These are phyloP conservation scores for Croton laevigatus DNA, from an alignment of 441 rosid genomes.

Conservation along the genomic window DNA sequence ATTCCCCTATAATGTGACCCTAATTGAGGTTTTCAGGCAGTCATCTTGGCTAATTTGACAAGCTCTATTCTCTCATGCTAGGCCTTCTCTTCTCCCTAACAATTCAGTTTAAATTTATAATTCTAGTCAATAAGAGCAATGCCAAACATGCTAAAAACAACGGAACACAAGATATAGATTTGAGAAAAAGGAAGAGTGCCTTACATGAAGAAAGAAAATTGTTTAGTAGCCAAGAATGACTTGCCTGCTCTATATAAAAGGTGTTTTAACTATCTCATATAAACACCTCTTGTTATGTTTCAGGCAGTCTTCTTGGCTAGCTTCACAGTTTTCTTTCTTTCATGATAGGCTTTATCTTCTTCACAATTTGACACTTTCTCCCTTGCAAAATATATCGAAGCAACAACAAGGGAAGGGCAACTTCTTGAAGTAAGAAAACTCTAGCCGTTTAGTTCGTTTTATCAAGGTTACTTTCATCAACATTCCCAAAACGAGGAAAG, in stretches of 20 bases:
- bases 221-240: constrained; percentile 30
- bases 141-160: too few species aligned
- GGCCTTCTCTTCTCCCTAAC: background rate
- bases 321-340: constrained; percentile 14
- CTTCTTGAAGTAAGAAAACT: too few species aligned
- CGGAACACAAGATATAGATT: background rate
- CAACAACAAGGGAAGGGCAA: too few species aligned
- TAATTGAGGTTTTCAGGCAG: constrained; percentile 14
- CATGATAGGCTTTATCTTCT: background rate
- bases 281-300: background rate
- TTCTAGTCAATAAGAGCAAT: too few species aligned
- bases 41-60: constrained; percentile 20
- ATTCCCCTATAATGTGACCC: background rate
- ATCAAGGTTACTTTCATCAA: too few species aligned
- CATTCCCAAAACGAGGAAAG: too few species aligned
- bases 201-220: constrained; percentile 19
- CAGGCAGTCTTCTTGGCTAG: constrained; percentile 24
- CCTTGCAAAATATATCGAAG: too few species aligned
- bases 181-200: constrained; percentile 1
- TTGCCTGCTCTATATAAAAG: constrained; percentile 13
- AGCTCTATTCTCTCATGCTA: constrained; percentile 19
- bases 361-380: background rate
- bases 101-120: too few species aligned
- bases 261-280: background rate
- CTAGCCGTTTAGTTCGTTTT: too few species aligned